Evolutionary conservation across 345 rosid species (phyloP).

Genomic region (Hibiscus tridactylites): DNA sequence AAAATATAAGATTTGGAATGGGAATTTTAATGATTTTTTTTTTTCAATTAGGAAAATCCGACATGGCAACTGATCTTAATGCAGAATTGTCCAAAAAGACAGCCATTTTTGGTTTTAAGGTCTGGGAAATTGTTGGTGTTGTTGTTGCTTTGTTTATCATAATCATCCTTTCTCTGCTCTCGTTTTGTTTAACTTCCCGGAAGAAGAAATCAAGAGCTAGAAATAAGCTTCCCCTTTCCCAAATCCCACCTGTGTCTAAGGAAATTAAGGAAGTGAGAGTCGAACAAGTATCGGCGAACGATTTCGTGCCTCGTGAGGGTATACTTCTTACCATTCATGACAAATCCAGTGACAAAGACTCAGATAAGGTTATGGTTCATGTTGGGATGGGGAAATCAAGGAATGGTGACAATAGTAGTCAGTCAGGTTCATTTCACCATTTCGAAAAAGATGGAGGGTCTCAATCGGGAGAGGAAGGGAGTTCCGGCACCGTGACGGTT

Average conservation of each 20-base stretch:
- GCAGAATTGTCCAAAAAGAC: constrained; percentile 61
- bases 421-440: constrained; percentile 52
- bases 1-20: background rate
- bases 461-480: constrained; percentile 72
- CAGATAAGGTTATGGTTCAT: constrained; percentile 77
- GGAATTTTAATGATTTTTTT: background rate
- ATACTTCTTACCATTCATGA: constrained; percentile 68
- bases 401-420: constrained; percentile 51
- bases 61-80: constrained; percentile 61
- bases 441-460: constrained; percentile 58
- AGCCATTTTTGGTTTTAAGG: constrained; percentile 61
- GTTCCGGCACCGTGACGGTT: constrained; percentile 32
- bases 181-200: constrained; percentile 56
- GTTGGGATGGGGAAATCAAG: constrained; percentile 56
- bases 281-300: constrained; percentile 59
- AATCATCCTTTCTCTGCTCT: constrained; percentile 59
- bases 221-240: constrained; percentile 46
- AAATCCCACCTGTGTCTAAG: constrained; percentile 72
- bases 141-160: constrained; percentile 63
- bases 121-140: constrained; percentile 82
- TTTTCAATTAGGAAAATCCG: constrained; percentile 8
- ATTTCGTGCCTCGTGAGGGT: constrained; percentile 63
- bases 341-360: constrained; percentile 53
- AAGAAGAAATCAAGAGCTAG: constrained; percentile 52
- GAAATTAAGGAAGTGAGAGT: constrained; percentile 90